A percentile compares a stretch with the other conserved stretches of the same genome.
Conservation (phyloP, 140 eudicot genomes). For the Stevia rebaudiana region DNA sequence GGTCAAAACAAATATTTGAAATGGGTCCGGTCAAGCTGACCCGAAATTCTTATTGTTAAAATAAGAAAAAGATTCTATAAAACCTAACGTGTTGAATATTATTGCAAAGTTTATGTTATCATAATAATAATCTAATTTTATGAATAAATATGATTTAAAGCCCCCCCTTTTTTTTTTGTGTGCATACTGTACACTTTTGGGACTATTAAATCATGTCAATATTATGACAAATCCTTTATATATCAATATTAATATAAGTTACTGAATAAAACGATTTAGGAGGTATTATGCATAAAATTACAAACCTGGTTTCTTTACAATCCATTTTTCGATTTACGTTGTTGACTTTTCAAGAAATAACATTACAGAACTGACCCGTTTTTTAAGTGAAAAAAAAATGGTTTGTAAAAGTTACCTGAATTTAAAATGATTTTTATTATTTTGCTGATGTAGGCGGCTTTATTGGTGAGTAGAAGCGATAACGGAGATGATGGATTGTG, state of each 20-base stretch:
- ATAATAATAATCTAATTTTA: not conserved
- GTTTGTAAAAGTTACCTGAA: not conserved
- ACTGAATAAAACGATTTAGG: not conserved
- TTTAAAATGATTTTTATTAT: not conserved
- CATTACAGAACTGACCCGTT: not conserved
- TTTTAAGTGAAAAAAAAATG: not conserved
- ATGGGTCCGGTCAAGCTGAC: not conserved
- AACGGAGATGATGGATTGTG: conserved; percentile 60
- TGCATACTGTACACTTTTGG: not conserved
- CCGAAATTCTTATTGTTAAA: not conserved
- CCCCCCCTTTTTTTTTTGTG: too few species aligned
- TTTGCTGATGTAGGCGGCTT: conserved; percentile 52
- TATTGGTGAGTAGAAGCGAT: conserved; percentile 60
- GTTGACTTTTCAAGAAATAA: not conserved
- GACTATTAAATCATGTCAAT: not conserved
- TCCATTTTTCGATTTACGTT: not conserved
- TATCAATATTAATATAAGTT: not conserved
- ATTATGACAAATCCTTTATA: not conserved
- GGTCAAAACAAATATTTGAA: not conserved
- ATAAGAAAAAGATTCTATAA: not conserved
- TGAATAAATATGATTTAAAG: not conserved
- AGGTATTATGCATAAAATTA: not conserved
- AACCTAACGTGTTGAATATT: not conserved
- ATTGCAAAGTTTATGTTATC: not conserved
- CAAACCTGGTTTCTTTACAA: not conserved